phyloP scores from a whole-genome alignment of 768 basidiomycete species.

The Amanita jacksonii region DNA sequence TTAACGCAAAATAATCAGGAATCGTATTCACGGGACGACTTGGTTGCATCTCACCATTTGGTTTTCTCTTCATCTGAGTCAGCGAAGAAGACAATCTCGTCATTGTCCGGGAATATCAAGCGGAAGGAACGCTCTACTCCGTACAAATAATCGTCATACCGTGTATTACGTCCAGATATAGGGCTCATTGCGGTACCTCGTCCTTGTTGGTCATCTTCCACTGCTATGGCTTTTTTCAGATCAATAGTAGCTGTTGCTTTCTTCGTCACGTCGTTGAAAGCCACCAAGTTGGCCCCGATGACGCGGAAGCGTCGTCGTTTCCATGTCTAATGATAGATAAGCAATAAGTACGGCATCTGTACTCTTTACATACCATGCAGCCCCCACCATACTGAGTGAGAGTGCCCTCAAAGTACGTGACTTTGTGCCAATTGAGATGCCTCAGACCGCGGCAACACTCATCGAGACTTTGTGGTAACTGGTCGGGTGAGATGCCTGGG shows the following conservation, averaged over 20 bases:
- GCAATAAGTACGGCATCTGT: slow-evolving; percentile 7
- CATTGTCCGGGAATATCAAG: slow-evolving; percentile 64
- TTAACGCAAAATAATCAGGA: slow-evolving; percentile 8
- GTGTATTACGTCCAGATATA: slow-evolving; percentile 29
- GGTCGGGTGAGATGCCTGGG: slow-evolving; percentile 67
- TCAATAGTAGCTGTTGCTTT: slow-evolving; percentile 86
- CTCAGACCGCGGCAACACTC: slow-evolving; percentile 85
- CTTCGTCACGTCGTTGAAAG: slow-evolving; percentile 91
- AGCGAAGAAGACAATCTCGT: slow-evolving; percentile 85
- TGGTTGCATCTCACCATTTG: slow-evolving; percentile 53
- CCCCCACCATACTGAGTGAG: slow-evolving; percentile 93
- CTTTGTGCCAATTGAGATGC: slow-evolving; percentile 90
- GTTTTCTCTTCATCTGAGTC: slow-evolving; percentile 85
- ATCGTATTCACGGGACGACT: too few relatives aligned
- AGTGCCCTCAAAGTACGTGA: slow-evolving; percentile 87
- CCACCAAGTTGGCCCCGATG: slow-evolving; percentile 78
- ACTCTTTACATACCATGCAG: slow-evolving; percentile 55
- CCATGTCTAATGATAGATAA: slow-evolving; percentile 47
- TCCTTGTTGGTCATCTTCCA: slow-evolving; percentile 68
- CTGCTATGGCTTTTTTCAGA: slow-evolving; percentile 67
- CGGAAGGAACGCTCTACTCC: slow-evolving; percentile 81
- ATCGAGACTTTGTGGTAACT: slow-evolving; percentile 86
- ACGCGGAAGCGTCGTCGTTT: slow-evolving; percentile 76
- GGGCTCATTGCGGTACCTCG: slow-evolving; percentile 38
- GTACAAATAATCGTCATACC: slow-evolving; percentile 46